Evolutionary conservation across 176 grass and related monocot species (phyloP), one percentile per base, ranked within the genome.

Genomic region (Oryza rufipogon): DNA sequence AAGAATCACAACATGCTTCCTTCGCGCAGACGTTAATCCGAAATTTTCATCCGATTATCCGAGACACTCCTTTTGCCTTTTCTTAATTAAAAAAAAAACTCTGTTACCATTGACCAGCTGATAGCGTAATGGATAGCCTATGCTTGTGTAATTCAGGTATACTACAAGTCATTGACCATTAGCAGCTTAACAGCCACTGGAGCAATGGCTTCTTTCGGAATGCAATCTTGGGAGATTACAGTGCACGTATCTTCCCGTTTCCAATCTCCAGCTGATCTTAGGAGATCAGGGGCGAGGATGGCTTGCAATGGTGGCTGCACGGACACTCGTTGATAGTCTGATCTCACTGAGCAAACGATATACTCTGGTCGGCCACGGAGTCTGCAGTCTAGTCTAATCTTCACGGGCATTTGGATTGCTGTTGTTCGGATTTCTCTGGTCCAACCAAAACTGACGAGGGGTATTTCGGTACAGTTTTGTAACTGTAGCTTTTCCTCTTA

Each of bases 81-180:
- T 11, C 12, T 44, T 44, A 44, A 10, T 16, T 5, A 51, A n/a
- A 58, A 58, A n/a, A 58, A 49, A 58, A 58, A 49, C 12, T 58
- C 16, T 85, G 78, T 71, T 71, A 23, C 64, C 82, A 51, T 66
- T 77, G 73, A 71, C 83, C 80, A 66, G 68, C 63, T 78, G 78
- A 83, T 44, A 26, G 73, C 78, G 56, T 66, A 32, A n/a, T 73
- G 26, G 49, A 4, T 58, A 64, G 71, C 72, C 70, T 73, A 78
- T 65, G 38, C 78, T 22, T 69, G 45, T 47, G 30, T 74, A 30
- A 30, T 74, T 51, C 23, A 74, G 44, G 77, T 80, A 41, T 41
- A 8, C 6, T 41, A 80, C 44, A 0, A 34, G 44, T n/a, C 51
- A 61, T 34, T 61, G 74, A 52, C 34, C 74, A 61, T 41, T 54